Evolutionary conservation across 495 filamentous ascomycete species (phyloP).

Genomic region (Hapsidospora chrysogenum): DNA sequence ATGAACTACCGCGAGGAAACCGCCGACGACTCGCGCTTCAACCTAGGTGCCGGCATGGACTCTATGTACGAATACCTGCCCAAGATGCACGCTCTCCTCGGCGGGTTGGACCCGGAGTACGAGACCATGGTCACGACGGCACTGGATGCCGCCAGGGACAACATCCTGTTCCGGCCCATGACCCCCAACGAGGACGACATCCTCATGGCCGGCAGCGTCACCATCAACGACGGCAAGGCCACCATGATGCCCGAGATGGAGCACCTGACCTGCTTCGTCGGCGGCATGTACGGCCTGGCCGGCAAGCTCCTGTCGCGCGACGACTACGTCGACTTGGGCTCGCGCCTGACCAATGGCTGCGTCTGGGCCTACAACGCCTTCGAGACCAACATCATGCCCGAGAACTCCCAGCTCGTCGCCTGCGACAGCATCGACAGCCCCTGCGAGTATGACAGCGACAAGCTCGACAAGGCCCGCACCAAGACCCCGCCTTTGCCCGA

Average conservation of each 20-base stretch:
- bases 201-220: conserved; percentile 34
- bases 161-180: conserved; percentile 44
- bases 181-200: conserved; percentile 42
- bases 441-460: conserved; percentile 10
- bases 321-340: conserved; percentile 48
- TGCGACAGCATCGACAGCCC: conserved; percentile 20
- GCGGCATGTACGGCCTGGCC: conserved; percentile 64
- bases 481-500: conserved; percentile 3
- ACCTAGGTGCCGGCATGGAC: conserved; percentile 57
- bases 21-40: conserved; percentile 28
- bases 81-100: conserved; percentile 43
- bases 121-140: conserved; percentile 48
- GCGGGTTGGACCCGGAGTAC: conserved; percentile 51
- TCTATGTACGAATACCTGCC: conserved; percentile 74
- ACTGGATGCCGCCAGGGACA: conserved; percentile 40
- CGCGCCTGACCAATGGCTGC: conserved; percentile 60
- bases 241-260: conserved; percentile 7
- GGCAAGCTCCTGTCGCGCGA: conserved; percentile 47
- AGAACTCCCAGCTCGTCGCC: conserved; percentile 37
- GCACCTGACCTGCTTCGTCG: conserved; percentile 43
- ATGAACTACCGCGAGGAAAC: conserved; percentile 35
- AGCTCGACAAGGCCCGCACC: conserved; percentile 6
- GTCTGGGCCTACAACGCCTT: conserved; percentile 65
- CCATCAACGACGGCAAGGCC: conserved; percentile 5
- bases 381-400: conserved; percentile 59